A percentile compares a stretch with the other conserved stretches of the same genome.
These are phyloP conservation scores for Pleurotus ostreatus DNA, from an alignment of 768 basidiomycete species.

Conservation along the genomic window DNA sequence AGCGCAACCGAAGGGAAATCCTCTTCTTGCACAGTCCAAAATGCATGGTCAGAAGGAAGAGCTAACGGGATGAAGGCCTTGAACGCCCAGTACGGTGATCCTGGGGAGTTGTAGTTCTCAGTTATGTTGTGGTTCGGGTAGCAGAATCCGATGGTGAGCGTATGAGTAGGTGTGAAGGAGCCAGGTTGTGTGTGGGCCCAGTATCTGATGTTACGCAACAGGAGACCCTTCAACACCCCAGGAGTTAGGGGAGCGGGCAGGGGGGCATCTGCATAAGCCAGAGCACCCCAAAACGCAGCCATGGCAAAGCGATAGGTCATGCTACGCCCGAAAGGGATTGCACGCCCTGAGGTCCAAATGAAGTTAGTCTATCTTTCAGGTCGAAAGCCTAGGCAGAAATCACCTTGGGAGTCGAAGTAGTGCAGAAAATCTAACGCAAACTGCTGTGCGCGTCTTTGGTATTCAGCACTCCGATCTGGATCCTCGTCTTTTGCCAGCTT, in stretches of 20 bases:
- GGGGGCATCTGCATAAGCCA: slow-evolving; percentile 68
- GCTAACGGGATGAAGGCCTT: slow-evolving; percentile 70
- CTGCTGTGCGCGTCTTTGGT: slow-evolving; percentile 53
- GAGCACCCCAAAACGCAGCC: slow-evolving; percentile 75
- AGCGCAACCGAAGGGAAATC: slow-evolving; percentile 50
- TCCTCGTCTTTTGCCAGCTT: slow-evolving; percentile 61
- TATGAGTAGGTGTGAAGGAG: slow-evolving; percentile 59
- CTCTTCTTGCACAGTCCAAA: slow-evolving; percentile 69
- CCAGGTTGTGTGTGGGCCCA: slow-evolving; percentile 60
- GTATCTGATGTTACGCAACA: slow-evolving; percentile 68
- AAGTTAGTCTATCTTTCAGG: background rate
- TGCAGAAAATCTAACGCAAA: slow-evolving; percentile 71
- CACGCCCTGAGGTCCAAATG: slow-evolving; percentile 43
- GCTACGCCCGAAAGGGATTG: slow-evolving; percentile 72
- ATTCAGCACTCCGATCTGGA: slow-evolving; percentile 60
- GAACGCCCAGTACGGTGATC: slow-evolving; percentile 80
- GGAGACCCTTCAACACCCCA: slow-evolving; percentile 72
- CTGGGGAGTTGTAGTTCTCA: slow-evolving; percentile 77
- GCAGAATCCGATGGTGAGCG: slow-evolving; percentile 65
- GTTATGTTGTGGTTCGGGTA: slow-evolving; percentile 76
- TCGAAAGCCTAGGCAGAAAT: background rate
- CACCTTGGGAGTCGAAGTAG: slow-evolving; percentile 73
- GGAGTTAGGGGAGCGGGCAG: slow-evolving; percentile 68
- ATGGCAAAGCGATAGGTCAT: slow-evolving; percentile 80
- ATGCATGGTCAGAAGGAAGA: slow-evolving; percentile 62